These are phyloP conservation scores for Saturnispora diversa DNA, from an alignment of 805 yeast genomes.

Conservation along the genomic window DNA sequence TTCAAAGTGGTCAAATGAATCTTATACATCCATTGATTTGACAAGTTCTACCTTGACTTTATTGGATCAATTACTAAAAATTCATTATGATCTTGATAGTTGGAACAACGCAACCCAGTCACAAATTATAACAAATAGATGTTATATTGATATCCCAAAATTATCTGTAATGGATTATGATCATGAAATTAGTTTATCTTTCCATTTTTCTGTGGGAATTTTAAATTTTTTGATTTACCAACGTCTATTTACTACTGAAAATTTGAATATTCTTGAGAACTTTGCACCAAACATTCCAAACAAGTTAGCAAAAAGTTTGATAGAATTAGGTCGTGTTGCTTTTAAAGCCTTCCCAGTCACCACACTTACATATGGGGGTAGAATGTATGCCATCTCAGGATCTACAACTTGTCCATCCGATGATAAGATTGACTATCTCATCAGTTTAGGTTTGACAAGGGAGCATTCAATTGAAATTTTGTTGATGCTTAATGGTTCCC, in stretches of 20 bases:
- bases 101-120: conserved; percentile 22
- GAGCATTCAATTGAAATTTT: conserved; percentile 27
- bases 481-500: conserved; percentile 18
- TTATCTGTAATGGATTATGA: conserved; percentile 30
- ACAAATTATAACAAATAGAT: conserved; percentile 24
- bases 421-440: conserved; percentile 29
- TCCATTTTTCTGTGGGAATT: conserved; percentile 34
- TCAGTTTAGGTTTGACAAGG: conserved; percentile 26
- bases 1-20: conserved; percentile 16
- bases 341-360: conserved; percentile 32
- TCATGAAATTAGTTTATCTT: conserved; percentile 22
- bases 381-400: conserved; percentile 31
- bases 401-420: conserved; percentile 36
- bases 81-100: conserved; percentile 34
- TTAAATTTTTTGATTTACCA: conserved; percentile 34
- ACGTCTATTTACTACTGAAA: conserved; percentile 27
- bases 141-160: conserved; percentile 24
- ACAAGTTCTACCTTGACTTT: conserved; percentile 22
- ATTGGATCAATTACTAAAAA: conserved; percentile 29
- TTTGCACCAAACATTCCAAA: conserved; percentile 28
- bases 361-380: conserved; percentile 30
- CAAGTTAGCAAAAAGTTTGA: conserved; percentile 37
- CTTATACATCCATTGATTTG: conserved; percentile 22
- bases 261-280: conserved; percentile 18
- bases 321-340: conserved; percentile 37